A percentile compares a stretch with the other conserved stretches of the same genome.
phyloP scores from a whole-genome alignment of 805 yeast genomes.

The Clavispora fructus region DNA sequence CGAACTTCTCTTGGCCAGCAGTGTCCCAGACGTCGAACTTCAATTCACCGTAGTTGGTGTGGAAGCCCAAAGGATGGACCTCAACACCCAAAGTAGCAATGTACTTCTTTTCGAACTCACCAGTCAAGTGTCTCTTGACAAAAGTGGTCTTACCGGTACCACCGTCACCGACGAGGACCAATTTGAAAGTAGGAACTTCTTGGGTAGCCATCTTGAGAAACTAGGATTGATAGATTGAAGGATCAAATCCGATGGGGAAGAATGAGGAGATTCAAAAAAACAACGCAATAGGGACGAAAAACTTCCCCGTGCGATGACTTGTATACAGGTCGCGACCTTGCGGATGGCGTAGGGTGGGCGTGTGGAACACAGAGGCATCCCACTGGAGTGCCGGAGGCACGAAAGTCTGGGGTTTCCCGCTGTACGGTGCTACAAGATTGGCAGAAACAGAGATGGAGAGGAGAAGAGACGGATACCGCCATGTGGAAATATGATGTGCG shows the following conservation, averaged over 20 bases:
- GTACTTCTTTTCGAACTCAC: slow-evolving; percentile 98
- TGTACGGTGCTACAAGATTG: too few species aligned
- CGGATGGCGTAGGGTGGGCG: background rate
- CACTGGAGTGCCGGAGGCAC: too few species aligned
- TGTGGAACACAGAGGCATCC: background rate
- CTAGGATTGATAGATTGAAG: slow-evolving; percentile 2
- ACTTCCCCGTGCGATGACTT: slow-evolving; percentile 11
- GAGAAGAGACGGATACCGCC: too few species aligned
- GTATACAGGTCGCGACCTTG: slow-evolving; percentile 1
- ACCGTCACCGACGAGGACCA: slow-evolving; percentile 99
- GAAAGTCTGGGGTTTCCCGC: too few species aligned
- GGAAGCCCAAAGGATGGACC: slow-evolving; percentile 97
- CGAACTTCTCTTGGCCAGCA: slow-evolving; percentile 99
- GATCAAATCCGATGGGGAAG: slow-evolving; percentile 7
- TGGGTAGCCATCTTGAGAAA: slow-evolving; percentile 44
- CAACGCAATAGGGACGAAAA: slow-evolving; percentile 7
- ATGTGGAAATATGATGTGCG: too few species aligned
- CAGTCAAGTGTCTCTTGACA: slow-evolving; percentile 98
- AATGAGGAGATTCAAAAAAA: slow-evolving; percentile 3
- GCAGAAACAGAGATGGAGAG: too few species aligned
- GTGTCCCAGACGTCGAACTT: slow-evolving; percentile 99
- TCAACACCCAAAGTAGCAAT: slow-evolving; percentile 99
- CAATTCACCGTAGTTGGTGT: slow-evolving; percentile 97
- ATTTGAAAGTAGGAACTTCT: slow-evolving; percentile 94
- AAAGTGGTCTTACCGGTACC: slow-evolving; percentile 99